Percentiles rank a stretch among this genome's conserved stretches.
Conservation (phyloP, 2,329 filamentous ascomycete species). For the Clonostachys chloroleuca region DNA sequence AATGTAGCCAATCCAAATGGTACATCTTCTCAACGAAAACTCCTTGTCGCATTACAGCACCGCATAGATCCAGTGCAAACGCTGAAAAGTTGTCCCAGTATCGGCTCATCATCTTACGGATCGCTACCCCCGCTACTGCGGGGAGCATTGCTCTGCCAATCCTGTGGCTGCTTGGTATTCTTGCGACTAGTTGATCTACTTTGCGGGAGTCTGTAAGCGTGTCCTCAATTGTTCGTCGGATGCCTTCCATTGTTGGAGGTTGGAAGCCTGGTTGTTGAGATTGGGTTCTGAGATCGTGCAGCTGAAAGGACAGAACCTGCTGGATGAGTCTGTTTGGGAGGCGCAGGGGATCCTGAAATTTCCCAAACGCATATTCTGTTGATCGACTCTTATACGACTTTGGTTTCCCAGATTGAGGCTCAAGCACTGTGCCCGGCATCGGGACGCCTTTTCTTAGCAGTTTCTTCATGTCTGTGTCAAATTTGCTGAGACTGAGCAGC, state of each 20-base stretch:
- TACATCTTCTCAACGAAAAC: slow-evolving; percentile 71
- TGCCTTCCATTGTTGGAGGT: not conserved
- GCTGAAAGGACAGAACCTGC: not conserved
- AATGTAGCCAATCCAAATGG: slow-evolving; percentile 74
- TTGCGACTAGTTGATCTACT: not conserved
- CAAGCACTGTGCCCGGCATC: slow-evolving; percentile 66
- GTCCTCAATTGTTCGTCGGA: not conserved
- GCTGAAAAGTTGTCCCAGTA: slow-evolving; percentile 66
- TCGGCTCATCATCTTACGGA: slow-evolving; percentile 64
- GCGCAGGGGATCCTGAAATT: not conserved
- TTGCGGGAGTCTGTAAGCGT: not conserved
- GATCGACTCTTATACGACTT: not conserved
- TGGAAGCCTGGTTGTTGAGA: not conserved
- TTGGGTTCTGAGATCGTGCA: not conserved
- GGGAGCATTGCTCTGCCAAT: not conserved
- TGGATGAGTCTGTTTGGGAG: not conserved
- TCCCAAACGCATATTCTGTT: not conserved
- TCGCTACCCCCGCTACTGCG: slow-evolving; percentile 11
- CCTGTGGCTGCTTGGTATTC: not conserved
- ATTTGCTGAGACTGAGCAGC: slow-evolving; percentile 56
- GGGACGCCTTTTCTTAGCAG: slow-evolving; percentile 31
- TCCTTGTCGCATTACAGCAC: slow-evolving; percentile 62
- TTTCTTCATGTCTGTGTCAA: slow-evolving; percentile 20
- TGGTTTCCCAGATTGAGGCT: slow-evolving; percentile 47
- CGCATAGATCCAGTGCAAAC: slow-evolving; percentile 61